Evolutionary conservation across 805 yeast species (phyloP), one percentile per base, ranked within the genome.

Genomic region (Saccharomycopsis capsularis): DNA sequence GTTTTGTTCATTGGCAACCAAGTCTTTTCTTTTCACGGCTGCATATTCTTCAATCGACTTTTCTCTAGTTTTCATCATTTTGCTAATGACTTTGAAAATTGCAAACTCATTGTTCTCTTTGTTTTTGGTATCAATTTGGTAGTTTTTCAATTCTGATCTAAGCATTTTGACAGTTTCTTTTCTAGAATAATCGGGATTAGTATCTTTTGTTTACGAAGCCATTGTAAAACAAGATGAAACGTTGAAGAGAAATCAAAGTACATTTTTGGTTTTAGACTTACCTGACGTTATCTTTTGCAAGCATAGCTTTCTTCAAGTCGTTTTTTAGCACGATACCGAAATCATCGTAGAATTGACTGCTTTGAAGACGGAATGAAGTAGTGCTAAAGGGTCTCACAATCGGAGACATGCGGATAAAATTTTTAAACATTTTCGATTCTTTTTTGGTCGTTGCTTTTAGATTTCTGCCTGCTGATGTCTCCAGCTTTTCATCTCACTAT

Each of bases 1-100:
- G 18, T 62, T 59, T 21, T 60, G 56, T 62, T 81, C 86, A 47
- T 70, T 71, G n/a, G 68, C 73, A 1, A 72, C 81, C 51, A 80
- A 63, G 52, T 81, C 85, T 2, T 57, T 60, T 55, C 86, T 70
- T 7, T 67, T 61, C 45, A 74, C 74, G 16, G 63, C 61, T 11
- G 56, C 43, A 57, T 73, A 81, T 56, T 77, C 77, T 9, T 60
- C 65, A 40, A 71, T 70, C 0, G 82, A 72, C 50, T 76, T 78
- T 24, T 55, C 57, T 53, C 84, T 68, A 56, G 78, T 79, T 21
- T 67, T 63, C 29, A 77, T 64, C 55, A 77, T 61, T 48, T 74
- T 76, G 19, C 67, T 60, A 53, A 69, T 65, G 2, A 65, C 54
- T 29, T 67, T 70, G 40, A 57, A 63, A 3, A 71, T 52, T n/a